Base-by-base conservation (phyloP, 495 filamentous ascomycete genomes). In the Penicillium crystallinum region DNA sequence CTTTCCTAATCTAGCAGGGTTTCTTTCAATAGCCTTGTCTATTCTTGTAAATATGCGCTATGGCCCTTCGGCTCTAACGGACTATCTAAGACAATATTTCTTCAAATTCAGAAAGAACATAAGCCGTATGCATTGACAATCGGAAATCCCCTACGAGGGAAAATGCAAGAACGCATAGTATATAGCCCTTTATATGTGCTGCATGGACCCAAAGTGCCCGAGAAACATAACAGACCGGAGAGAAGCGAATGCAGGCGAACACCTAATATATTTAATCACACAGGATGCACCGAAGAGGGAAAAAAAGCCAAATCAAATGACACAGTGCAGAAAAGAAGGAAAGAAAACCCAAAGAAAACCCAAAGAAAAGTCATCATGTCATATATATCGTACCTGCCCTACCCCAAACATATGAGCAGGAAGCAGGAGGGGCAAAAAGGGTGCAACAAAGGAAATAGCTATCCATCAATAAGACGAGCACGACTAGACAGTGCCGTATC, bases 401-500 rank as follows among this genome's bases (percentile, higher is more conserved):
- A 9, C 21, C 46, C 6, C 23, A 49, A 12, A 38, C 5, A 30
- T 23, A 18, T 30, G 34, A 49, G 22, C 44, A 37, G 15, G 40
- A 34, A 37, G 29, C 8, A 45, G 38, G 18, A 5, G n/a, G n/a
- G n/a, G n/a, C n/a, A 37, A 29, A 37, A 31, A 27, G 31, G 46
- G 38, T n/a, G n/a, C n/a, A n/a, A n/a, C n/a, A n/a, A 21, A 41
- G 19, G 36, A 37, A 51, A 43, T 14, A 37, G 19, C 36, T 45
- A 40, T 33, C 43, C 31, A 18, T 33, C 43, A 33, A 18, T 35
- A 49, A 41, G 40, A 40, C 15, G 47, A 15, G 11, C 34, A 39
- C 6, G 6, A 37, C 62, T 37, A 74, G 36, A 74, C 64, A 46
- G 71, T 64, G 18, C 71, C 71, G 43, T 74, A 74, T 54, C 62